These are phyloP conservation scores for Peziza echinospora DNA, from an alignment of 495 filamentous ascomycete genomes.

Conservation along the genomic window DNA sequence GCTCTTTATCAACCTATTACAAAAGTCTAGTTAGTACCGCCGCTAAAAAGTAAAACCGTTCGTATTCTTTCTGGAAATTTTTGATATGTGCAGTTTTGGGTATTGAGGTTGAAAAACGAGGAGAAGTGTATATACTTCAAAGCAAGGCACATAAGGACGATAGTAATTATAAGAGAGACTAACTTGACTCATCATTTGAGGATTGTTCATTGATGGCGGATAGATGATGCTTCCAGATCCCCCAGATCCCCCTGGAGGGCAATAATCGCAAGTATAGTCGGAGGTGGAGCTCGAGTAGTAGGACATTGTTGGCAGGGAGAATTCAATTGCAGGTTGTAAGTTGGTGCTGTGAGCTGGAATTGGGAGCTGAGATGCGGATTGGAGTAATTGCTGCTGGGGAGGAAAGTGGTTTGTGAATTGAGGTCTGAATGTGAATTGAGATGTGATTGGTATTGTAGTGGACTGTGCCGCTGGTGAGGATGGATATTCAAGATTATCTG, in stretches of 20 bases:
- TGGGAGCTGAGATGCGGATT: no score
- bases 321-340: no score
- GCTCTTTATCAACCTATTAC: constrained; percentile 26
- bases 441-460: no score
- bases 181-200: not conserved
- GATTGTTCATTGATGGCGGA: not conserved
- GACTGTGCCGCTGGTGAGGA: no score
- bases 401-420: no score
- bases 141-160: not conserved
- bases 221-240: not conserved
- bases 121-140: not conserved
- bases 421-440: no score
- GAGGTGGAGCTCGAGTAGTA: not conserved
- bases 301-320: not conserved
- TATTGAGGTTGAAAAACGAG: not conserved
- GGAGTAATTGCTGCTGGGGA: no score
- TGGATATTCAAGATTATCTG: no score
- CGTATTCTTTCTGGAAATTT: not conserved
- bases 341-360: no score
- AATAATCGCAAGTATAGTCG: not conserved
- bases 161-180: not conserved
- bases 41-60: not conserved
- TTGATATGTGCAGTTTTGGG: not conserved
- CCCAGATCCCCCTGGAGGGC: not conserved
- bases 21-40: not conserved